Evolutionary conservation across 192 early-diverging fungal species (phyloP), one percentile per base, ranked within the genome.

Genomic region (Backusella psychrophila): DNA sequence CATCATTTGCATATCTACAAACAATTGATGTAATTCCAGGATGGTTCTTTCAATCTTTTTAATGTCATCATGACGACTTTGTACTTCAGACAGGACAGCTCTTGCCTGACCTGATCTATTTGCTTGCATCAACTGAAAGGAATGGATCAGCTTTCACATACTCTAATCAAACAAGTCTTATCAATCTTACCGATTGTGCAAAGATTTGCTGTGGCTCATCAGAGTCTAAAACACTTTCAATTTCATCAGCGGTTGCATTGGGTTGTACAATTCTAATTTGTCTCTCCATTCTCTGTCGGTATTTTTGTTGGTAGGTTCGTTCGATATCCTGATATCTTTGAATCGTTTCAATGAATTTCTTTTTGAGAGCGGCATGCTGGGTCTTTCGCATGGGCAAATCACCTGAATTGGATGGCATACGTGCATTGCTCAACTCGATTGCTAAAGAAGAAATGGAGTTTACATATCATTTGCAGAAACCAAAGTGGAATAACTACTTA

Each of bases 231-330:
- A 89, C 91, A 75, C 91, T 78, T 29, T 93, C 89, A 59, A 96
- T 89, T 75, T 96, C 95, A 21, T 89, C 90, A 38, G 85, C 79
- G 6, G 90, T 90, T 4, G 95, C 94, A 63, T 90, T 88, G 11
- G 95, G 95, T 73, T 95, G 93, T 36, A 96, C 94, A 85, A 96
- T 94, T 68, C 90, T 86, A 81, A 90, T 92, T 74, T 96, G 94
- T 77, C 93, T 82, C 79, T 95, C 92, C 87, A 96, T 85, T 65
- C 94, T 81, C 65, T 91, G 88, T 74, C 94, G 89, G 80, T 94
- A 96, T 83, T 95, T 95, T 71, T 91, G 88, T 69, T 95, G 90
- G 75, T 93, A 94, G 53, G 90, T 91, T 74, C 88, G 86, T 79
- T 96, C 94, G 7, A 93, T 89, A 9, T 86, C 82, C 78, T 95